Percentiles rank a stretch among this genome's conserved stretches.
Conservation (phyloP, 192 early-diverging fungal genomes). For the Backusella sp. region DNA sequence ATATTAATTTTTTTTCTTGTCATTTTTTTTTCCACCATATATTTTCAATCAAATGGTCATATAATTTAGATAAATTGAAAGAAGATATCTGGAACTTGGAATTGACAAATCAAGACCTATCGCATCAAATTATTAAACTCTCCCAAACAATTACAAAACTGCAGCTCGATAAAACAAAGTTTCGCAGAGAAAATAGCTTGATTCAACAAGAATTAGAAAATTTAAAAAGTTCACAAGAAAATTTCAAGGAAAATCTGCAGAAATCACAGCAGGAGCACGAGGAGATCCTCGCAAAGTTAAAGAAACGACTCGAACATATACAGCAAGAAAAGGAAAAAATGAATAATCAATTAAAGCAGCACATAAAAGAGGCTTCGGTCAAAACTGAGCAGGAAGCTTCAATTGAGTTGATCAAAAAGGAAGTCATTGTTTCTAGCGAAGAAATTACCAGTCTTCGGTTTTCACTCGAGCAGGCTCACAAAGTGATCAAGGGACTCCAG, state of each 20-base stretch:
- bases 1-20: not conserved
- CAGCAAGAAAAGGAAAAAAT: conserved; percentile 46
- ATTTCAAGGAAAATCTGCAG: conserved; percentile 14
- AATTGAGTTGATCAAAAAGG: not conserved
- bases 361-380: conserved; percentile 44
- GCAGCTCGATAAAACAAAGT: conserved; percentile 21
- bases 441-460: conserved; percentile 28
- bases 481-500: conserved; percentile 49
- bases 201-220: conserved; percentile 23
- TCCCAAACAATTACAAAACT: conserved; percentile 23
- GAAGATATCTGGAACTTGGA: conserved; percentile 37
- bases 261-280: conserved; percentile 29
- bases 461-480: conserved; percentile 40
- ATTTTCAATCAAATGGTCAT: not conserved
- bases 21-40: too few species aligned
- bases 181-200: conserved; percentile 14
- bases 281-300: conserved; percentile 33
- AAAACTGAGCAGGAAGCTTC: not conserved
- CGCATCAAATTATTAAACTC: conserved; percentile 20
- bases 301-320: conserved; percentile 50
- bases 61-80: conserved; percentile 27
- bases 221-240: conserved; percentile 16
- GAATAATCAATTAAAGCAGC: conserved; percentile 63
- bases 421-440: not conserved
- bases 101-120: conserved; percentile 32